Evolutionary conservation across 2,329 filamentous ascomycete genomes (phyloP).

Genomic region (Teratosphaeria viscida): DNA sequence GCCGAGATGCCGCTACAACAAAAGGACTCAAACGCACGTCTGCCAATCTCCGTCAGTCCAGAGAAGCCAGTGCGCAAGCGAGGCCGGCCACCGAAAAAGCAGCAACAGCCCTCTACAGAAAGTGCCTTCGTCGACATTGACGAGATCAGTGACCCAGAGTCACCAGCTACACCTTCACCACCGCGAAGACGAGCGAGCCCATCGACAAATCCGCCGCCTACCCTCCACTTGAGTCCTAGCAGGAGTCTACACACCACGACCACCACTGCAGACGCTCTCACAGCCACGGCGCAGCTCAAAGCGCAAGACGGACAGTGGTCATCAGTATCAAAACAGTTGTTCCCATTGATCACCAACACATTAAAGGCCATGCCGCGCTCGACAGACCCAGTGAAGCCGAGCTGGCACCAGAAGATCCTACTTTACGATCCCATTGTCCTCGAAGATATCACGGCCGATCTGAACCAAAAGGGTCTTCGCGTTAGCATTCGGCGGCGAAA

Average conservation of each 20-base stretch:
- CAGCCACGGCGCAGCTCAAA: slow-evolving; percentile 11
- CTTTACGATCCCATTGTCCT: slow-evolving; percentile 85
- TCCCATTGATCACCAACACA: slow-evolving; percentile 37
- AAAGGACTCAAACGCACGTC: background rate
- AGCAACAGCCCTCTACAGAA: background rate
- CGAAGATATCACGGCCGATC: slow-evolving; percentile 73
- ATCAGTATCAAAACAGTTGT: slow-evolving; percentile 29
- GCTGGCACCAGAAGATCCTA: slow-evolving; percentile 87
- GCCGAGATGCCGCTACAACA: background rate
- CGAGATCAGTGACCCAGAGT: slow-evolving; percentile 25
- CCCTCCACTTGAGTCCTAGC: background rate
- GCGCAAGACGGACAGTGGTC: slow-evolving; percentile 20
- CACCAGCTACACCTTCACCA: slow-evolving; percentile 21
- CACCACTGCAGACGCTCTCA: background rate
- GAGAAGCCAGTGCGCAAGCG: background rate
- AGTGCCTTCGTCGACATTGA: slow-evolving; percentile 18
- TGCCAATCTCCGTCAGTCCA: background rate
- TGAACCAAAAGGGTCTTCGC: slow-evolving; percentile 45
- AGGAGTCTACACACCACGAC: background rate
- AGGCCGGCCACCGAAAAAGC: background rate
- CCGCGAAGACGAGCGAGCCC: slow-evolving; percentile 19
- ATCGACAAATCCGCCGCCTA: slow-evolving; percentile 9
- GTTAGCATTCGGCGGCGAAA: slow-evolving; percentile 22
- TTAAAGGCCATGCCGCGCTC: slow-evolving; percentile 36
- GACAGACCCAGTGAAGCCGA: slow-evolving; percentile 37